Evolutionary conservation across 768 basidiomycete genomes (phyloP).

Genomic region (Lactarius akahatsu): DNA sequence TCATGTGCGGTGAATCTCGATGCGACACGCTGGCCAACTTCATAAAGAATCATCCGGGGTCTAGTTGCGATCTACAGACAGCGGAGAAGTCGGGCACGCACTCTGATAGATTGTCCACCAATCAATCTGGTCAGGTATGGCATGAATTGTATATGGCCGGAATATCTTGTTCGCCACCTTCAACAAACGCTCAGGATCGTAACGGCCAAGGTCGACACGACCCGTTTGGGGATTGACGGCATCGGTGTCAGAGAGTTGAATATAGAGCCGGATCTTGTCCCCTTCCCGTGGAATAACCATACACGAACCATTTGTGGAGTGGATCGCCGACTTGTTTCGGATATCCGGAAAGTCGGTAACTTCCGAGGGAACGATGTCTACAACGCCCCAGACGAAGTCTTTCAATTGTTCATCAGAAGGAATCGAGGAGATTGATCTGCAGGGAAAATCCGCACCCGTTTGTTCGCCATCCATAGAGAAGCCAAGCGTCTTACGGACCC

Average conservation of each 20-base stretch:
- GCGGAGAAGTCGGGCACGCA: conserved; percentile 29
- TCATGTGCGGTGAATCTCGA: conserved; percentile 47
- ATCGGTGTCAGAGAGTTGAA: conserved; percentile 47
- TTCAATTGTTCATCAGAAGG: conserved; percentile 15
- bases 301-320: conserved; percentile 50
- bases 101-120: conserved; percentile 56
- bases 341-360: conserved; percentile 56
- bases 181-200: conserved; percentile 43
- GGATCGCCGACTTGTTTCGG: conserved; percentile 48
- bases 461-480: conserved; percentile 80
- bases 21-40: conserved; percentile 58
- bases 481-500: conserved; percentile 67
- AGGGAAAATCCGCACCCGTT: conserved; percentile 35
- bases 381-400: conserved; percentile 81
- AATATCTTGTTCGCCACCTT: conserved; percentile 44
- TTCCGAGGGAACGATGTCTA: conserved; percentile 49
- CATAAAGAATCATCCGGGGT: neutral
- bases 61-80: neutral
- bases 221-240: conserved; percentile 41
- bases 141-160: conserved; percentile 40
- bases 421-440: neutral
- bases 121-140: conserved; percentile 36
- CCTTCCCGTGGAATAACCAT: conserved; percentile 53
- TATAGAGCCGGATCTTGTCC: conserved; percentile 50
- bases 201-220: conserved; percentile 42